A percentile compares a stretch with the other conserved stretches of the same genome.
Conservation (phyloP, 305 asterid species). For the Solanum aculeatissimum region DNA sequence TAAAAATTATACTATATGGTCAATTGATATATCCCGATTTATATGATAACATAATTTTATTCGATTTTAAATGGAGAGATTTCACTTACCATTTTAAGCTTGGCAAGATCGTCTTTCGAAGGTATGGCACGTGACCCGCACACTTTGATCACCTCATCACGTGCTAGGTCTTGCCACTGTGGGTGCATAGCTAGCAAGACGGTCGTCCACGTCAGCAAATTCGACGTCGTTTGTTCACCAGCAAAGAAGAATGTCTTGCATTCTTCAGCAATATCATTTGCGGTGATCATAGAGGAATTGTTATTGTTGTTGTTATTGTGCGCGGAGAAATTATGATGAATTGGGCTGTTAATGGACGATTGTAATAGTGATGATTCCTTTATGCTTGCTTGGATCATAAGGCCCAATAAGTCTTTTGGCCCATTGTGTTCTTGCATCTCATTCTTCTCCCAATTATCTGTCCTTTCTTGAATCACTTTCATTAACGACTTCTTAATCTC, state of each 20-base stretch:
- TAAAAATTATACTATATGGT: too few relatives aligned
- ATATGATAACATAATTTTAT: too few relatives aligned
- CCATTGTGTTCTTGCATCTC: conserved; percentile 16
- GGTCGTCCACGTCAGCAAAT: conserved; percentile 67
- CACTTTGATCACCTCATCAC: conserved; percentile 51
- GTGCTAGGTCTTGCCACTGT: conserved; percentile 49
- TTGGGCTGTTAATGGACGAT: conserved; percentile 4
- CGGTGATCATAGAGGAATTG: conserved; percentile 16
- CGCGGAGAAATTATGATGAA: neutral
- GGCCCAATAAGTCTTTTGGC: conserved; percentile 29
- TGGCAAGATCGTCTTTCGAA: conserved; percentile 42
- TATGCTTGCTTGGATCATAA: conserved; percentile 33
- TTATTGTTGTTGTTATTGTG: neutral
- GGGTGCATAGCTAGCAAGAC: conserved; percentile 63
- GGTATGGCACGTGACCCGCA: conserved; percentile 49
- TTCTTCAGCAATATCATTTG: conserved; percentile 49
- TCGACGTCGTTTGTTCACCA: conserved; percentile 64
- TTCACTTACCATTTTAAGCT: conserved; percentile 45
- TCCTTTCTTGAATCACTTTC: conserved; percentile 44
- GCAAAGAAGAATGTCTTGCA: conserved; percentile 63
- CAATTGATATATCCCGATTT: neutral
- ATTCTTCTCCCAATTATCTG: conserved; percentile 15
- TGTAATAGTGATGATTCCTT: conserved; percentile 13
- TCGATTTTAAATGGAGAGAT: neutral
- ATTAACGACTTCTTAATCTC: conserved; percentile 38